Evolutionary conservation across 768 basidiomycete genomes (phyloP).

Genomic region (Rhodocollybia butyracea): DNA sequence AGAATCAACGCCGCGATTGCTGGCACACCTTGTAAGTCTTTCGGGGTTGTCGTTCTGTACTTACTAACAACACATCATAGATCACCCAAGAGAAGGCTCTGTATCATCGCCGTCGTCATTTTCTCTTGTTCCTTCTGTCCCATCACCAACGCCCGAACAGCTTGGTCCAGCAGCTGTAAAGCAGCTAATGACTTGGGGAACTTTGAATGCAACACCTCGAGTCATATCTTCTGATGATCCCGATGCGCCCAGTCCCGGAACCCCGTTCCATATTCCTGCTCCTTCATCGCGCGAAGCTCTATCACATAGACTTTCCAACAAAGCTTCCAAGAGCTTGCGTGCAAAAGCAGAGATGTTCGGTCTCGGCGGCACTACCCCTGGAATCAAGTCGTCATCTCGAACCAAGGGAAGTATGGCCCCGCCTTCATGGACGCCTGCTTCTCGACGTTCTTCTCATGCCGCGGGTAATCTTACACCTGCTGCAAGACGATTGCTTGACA

Average conservation of each 20-base stretch:
- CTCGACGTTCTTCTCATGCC: conserved; percentile 55
- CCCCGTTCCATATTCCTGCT: conserved; percentile 77
- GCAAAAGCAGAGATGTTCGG: conserved; percentile 68
- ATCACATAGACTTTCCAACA: conserved; percentile 77
- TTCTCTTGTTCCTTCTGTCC: conserved; percentile 78
- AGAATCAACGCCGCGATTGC: conserved; percentile 89
- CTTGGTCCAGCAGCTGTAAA: conserved; percentile 82
- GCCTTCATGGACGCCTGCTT: conserved; percentile 67
- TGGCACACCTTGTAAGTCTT: conserved; percentile 79
- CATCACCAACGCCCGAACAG: conserved; percentile 81
- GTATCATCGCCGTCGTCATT: conserved; percentile 44
- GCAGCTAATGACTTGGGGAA: conserved; percentile 98
- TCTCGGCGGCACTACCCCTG: conserved; percentile 34
- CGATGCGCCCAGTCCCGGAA: conserved; percentile 39
- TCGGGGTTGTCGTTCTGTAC: background rate
- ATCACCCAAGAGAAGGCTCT: conserved; percentile 61
- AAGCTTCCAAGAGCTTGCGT: conserved; percentile 78
- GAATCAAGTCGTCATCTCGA: conserved; percentile 24
- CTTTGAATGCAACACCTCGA: conserved; percentile 87
- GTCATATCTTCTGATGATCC: conserved; percentile 68
- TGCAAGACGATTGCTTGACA: conserved; percentile 69
- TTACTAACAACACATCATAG: conserved; percentile 31
- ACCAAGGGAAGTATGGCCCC: conserved; percentile 70
- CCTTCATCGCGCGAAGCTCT: conserved; percentile 79
- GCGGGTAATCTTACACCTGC: conserved; percentile 85